Evolutionary conservation across 140 eudicot genomes (phyloP).

Genomic region (Senecio squalidus): DNA sequence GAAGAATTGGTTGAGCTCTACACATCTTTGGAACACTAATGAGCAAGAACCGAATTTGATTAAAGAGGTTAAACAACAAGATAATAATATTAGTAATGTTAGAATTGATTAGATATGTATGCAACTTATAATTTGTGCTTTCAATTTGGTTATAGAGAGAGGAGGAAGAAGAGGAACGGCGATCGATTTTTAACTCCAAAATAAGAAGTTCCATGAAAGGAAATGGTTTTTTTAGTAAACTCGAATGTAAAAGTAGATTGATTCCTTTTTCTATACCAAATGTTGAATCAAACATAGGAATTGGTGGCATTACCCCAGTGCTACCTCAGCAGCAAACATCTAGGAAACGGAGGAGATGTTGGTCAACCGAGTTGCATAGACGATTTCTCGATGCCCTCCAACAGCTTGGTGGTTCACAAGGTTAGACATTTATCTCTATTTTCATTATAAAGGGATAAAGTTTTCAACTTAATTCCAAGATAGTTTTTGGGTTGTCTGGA

Average conservation of each 20-base stretch:
- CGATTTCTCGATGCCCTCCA: slow-evolving; percentile 59
- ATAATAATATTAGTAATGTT: background rate
- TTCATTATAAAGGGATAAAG: background rate
- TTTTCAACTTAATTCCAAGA: background rate
- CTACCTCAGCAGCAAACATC: slow-evolving; percentile 25
- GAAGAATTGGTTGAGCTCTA: slow-evolving; percentile 86
- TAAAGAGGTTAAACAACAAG: slow-evolving; percentile 5
- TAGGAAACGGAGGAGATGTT: slow-evolving; percentile 75
- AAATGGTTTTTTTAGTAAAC: slow-evolving; percentile 12
- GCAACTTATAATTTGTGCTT: background rate
- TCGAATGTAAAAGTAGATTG: slow-evolving; percentile 27
- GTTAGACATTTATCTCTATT: slow-evolving; percentile 39
- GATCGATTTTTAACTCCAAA: slow-evolving; percentile 30
- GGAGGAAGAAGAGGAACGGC: slow-evolving; percentile 25
- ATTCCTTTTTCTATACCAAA: slow-evolving; percentile 24
- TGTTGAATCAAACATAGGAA: slow-evolving; percentile 28
- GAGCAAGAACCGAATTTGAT: slow-evolving; percentile 18
- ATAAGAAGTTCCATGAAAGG: slow-evolving; percentile 26
- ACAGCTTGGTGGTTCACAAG: slow-evolving; percentile 90
- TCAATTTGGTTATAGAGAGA: slow-evolving; percentile 33
- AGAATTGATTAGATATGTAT: background rate
- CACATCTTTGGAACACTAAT: slow-evolving; percentile 71
- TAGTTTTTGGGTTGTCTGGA: too few relatives aligned
- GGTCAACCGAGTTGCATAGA: slow-evolving; percentile 91
- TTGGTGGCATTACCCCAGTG: slow-evolving; percentile 2